Evolutionary conservation across 2,329 filamentous ascomycete species (phyloP).

Genomic region (Neofusicoccum sp.): DNA sequence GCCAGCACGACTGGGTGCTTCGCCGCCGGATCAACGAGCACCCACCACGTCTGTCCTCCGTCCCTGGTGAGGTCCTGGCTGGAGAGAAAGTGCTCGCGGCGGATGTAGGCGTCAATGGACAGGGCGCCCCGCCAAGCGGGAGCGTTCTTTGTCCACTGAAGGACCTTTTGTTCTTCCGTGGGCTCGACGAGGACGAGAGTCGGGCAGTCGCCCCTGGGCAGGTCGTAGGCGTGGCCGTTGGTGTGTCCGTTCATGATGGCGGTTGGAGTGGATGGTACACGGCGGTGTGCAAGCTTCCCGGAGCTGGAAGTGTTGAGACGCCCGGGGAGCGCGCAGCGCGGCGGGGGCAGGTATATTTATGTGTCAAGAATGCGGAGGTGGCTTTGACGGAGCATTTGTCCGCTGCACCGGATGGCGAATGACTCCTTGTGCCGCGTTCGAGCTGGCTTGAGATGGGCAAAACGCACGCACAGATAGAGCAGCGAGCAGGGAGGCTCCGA

Average conservation of each 20-base stretch:
- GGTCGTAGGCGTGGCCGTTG: constrained; percentile 23
- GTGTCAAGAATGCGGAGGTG: constrained; percentile 12
- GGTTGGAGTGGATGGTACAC: not conserved
- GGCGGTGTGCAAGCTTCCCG: not conserved
- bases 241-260: constrained; percentile 11
- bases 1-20: constrained; percentile 48
- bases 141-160: constrained; percentile 55
- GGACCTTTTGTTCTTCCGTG: constrained; percentile 53
- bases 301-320: not conserved
- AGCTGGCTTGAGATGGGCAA: constrained; percentile 2
- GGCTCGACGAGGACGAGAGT: constrained; percentile 55
- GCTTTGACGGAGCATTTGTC: constrained; percentile 2
- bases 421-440: constrained; percentile 3
- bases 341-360: constrained; percentile 4
- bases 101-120: constrained; percentile 54
- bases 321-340: not conserved
- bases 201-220: constrained; percentile 51
- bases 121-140: constrained; percentile 58
- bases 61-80: constrained; percentile 53
- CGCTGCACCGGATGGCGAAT: constrained; percentile 7
- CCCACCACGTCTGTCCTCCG: constrained; percentile 59
- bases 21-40: constrained; percentile 51
- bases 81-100: constrained; percentile 55
- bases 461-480: not conserved
- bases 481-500: not conserved